Evolutionary conservation across 2,329 filamentous ascomycete species (phyloP), one percentile per base, ranked within the genome.

Genomic region (Aspergillus ochraceus): DNA sequence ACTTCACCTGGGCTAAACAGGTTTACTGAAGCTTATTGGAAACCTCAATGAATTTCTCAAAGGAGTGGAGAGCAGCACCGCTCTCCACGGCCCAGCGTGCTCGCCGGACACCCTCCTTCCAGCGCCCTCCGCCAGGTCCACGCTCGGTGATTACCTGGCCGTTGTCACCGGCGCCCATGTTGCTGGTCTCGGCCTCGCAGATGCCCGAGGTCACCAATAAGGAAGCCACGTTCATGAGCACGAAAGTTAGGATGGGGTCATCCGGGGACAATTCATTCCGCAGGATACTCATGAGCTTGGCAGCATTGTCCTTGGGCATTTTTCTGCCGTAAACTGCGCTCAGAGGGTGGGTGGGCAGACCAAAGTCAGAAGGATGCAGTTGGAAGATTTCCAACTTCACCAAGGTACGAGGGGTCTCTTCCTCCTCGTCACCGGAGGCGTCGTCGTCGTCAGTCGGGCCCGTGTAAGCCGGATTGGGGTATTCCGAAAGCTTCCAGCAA

Each of bases 101-200:
- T 72, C 92, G 85, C 68, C 94, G 83, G 14, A 97, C 86, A 55
- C 94, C 95, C 73, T 97, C 94, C 80, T 96, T 99, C 95, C 95
- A 99, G 70, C 94, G 85, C 59, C 91, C 86, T 14, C 91, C 91
- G 11, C 90, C 93, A 5, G 93, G 93, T 0, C 95, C 94, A 52
- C 89, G 83, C 74, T 98, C 93, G 17, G 80, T 86, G 63, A 96
- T 85, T 51, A 97, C 91, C 47, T 88, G 83, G 0, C 91, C 91
- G 69, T 94, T 90, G 68, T 96, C 91, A 1, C 88, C 90, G 51
- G 83, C 79, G 0, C 91, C 91, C 90, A 96, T 91, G 71, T 86
- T 79, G 72, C 90, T 96, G 30, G 82, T 84, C 59, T 96, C 90
- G 0, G 89, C 86, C 65, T 98, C 94, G 72, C 92, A 96, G 36